These are phyloP conservation scores for Calocybe cyanea DNA, from an alignment of 768 basidiomycete genomes.

Conservation along the genomic window DNA sequence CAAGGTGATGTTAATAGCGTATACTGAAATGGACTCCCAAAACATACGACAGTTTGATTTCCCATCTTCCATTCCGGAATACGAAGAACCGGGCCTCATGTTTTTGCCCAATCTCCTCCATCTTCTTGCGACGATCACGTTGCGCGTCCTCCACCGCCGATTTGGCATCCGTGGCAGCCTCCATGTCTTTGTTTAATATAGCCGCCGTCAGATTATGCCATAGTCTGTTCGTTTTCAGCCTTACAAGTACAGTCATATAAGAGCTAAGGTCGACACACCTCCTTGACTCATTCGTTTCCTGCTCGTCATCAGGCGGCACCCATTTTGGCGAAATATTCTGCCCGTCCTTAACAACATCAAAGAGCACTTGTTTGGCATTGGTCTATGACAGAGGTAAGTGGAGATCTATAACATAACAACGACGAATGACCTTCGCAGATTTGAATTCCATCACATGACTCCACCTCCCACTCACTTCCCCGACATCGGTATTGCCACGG, in stretches of 20 bases:
- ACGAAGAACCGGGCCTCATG: slow-evolving; percentile 84
- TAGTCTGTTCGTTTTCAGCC: slow-evolving; percentile 38
- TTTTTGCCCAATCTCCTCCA: slow-evolving; percentile 69
- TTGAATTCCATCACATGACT: slow-evolving; percentile 86
- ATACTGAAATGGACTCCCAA: neutral
- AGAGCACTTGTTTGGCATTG: slow-evolving; percentile 70
- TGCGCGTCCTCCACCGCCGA: slow-evolving; percentile 88
- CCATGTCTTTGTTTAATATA: slow-evolving; percentile 88
- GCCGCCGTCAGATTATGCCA: slow-evolving; percentile 86
- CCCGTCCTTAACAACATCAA: slow-evolving; percentile 79
- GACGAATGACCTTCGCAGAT: slow-evolving; percentile 50
- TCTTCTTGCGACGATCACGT: slow-evolving; percentile 68
- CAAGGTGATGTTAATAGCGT: neutral
- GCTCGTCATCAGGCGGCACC: slow-evolving; percentile 81
- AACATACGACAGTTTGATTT: slow-evolving; percentile 72
- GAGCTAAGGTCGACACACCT: slow-evolving; percentile 37
- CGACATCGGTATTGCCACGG: slow-evolving; percentile 58
- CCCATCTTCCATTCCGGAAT: slow-evolving; percentile 71
- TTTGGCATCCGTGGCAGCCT: slow-evolving; percentile 89
- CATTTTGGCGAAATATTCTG: slow-evolving; percentile 73
- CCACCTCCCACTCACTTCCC: slow-evolving; percentile 91
- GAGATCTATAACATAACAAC: neutral
- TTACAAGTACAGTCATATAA: slow-evolving; percentile 1
- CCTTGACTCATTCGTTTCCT: slow-evolving; percentile 88
- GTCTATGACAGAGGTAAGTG: slow-evolving; percentile 34